Percentiles rank a stretch among this genome's conserved stretches.
phyloP scores from a whole-genome alignment of 345 rosid species.

The Kandelia obovata region DNA sequence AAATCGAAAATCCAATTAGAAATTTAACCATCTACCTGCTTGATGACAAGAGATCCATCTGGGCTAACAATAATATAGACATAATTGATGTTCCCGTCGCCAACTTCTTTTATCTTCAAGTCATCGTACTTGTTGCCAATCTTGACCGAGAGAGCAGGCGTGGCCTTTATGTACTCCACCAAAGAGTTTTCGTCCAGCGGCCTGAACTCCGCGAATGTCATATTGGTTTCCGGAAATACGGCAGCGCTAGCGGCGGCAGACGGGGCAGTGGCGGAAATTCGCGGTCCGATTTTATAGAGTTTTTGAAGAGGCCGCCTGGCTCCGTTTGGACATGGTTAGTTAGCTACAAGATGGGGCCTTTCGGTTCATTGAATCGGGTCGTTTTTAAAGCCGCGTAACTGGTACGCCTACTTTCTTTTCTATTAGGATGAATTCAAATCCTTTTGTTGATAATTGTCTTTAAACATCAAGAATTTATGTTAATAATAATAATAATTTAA shows the following conservation, averaged over 20 bases:
- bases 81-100: constrained; percentile 94
- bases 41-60: constrained; percentile 73
- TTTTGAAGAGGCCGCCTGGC: background rate
- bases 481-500: too few species aligned
- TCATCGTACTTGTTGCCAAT: constrained; percentile 53
- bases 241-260: background rate
- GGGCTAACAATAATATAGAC: constrained; percentile 67
- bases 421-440: too few species aligned
- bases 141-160: constrained; percentile 66
- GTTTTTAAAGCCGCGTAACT: too few species aligned
- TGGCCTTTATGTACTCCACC: constrained; percentile 67
- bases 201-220: constrained; percentile 65
- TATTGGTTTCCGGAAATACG: background rate
- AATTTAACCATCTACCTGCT: constrained; percentile 49
- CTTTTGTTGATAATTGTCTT: too few species aligned
- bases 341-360: background rate
- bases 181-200: constrained; percentile 70
- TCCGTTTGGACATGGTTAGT: background rate
- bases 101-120: constrained; percentile 77
- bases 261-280: background rate
- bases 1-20: background rate
- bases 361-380: constrained; percentile 25
- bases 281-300: background rate
- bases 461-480: too few species aligned
- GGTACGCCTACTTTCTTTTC: too few species aligned